These are phyloP conservation scores for Pseudozyma sp. DNA, from an alignment of 1,284 basidiomycete genomes.

Conservation along the genomic window DNA sequence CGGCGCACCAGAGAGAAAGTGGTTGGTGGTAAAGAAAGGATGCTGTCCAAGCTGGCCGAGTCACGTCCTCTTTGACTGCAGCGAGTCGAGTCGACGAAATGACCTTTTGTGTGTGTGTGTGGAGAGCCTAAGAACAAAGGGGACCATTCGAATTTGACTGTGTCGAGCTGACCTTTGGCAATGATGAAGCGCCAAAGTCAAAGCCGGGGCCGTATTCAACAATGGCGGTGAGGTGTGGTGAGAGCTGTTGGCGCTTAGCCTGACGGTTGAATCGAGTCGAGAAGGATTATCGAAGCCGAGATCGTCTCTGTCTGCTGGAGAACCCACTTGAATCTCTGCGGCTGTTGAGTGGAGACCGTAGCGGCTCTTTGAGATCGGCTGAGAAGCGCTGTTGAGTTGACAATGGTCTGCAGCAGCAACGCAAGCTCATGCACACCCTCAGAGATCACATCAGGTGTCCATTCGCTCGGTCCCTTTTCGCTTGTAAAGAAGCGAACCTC, in stretches of 20 bases:
- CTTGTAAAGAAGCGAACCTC: background rate
- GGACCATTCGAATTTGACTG: too few relatives aligned
- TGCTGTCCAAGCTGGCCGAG: background rate
- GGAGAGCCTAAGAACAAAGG: background rate
- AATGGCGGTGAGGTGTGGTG: too few relatives aligned
- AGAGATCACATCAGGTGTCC: slow-evolving; percentile 19
- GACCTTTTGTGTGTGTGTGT: background rate
- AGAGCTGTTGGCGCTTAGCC: too few relatives aligned
- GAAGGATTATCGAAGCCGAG: too few relatives aligned
- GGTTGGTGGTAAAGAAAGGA: background rate
- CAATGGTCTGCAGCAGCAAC: slow-evolving; percentile 6
- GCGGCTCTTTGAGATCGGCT: background rate
- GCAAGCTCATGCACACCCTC: slow-evolving; percentile 11
- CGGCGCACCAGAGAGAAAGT: slow-evolving; percentile 32
- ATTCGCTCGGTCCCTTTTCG: slow-evolving; percentile 16
- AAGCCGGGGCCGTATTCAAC: too few relatives aligned
- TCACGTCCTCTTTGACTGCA: background rate
- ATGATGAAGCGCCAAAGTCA: too few relatives aligned
- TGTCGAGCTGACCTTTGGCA: too few relatives aligned
- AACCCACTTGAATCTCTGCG: too few relatives aligned
- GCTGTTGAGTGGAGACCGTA: background rate
- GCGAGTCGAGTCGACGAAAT: background rate
- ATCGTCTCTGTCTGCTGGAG: too few relatives aligned
- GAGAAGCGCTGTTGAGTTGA: background rate
- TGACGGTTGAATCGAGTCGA: too few relatives aligned